Evolutionary conservation across 352 stramenopile species (phyloP), one percentile per base, ranked within the genome.

Genomic region (Globisporangium carolinianum): DNA sequence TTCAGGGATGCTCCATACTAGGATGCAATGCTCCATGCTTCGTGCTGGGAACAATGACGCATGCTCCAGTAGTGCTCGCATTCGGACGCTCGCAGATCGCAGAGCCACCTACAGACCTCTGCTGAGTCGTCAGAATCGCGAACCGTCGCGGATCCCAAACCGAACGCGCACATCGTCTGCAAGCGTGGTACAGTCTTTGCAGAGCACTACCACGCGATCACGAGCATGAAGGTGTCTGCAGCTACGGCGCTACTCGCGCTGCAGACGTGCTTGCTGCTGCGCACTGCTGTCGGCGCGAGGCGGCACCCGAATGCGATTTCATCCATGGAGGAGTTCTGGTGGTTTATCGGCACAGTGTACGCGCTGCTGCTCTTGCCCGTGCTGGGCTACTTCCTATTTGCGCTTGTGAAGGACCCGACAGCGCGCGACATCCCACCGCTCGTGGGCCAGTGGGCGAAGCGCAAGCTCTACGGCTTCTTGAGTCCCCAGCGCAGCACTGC

Each of bases 271-370:
- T 8, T 32, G 45, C 8, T 32, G 5, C n/a, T 18, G 6, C 17
- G 18, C 6, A 12, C 36, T 12, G 47, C 24, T 12, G 47, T 15
- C 6, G 32, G 46, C 24, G 35, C 37, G 15, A 65, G 60, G 42
- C 47, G 56, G 42, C 59, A 51, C 67, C 71, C 47, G 3, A 58
- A 42, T 47, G 51, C 58, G 51, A 60, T 79, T 9, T 67, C 65
- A 10, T 79, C 71, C 43, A 61, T 76, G 56, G 68, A 76, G 32
- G 71, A 79, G 61, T 73, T 79, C 49, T 76, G 71, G 71, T 60
- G 51, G 46, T 74, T 79, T 57, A 63, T 79, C 56, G 60, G 52
- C 45, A 54, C 67, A 17, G 62, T 79, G 24, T 72, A 76, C 57
- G 63, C 57, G 32, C 57, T 69, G 45, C 57, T 79, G 43, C 39